Evolutionary conservation across 108 stramenopile genomes (phyloP).

Genomic region (Nitzschia inconspicua): DNA sequence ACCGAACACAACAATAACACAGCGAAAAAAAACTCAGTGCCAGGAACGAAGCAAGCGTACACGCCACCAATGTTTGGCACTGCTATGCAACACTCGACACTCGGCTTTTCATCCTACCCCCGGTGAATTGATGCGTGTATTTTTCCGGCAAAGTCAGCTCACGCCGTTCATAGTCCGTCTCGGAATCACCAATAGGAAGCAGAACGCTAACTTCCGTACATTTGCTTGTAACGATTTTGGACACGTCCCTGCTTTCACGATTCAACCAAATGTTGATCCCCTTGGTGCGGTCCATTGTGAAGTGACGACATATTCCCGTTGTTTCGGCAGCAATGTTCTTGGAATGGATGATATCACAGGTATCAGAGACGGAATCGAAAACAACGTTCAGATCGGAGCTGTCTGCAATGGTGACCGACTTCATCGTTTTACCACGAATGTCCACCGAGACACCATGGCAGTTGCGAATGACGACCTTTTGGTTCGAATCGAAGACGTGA

Average conservation of each 20-base stretch:
- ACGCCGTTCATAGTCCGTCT: slow-evolving; percentile 45
- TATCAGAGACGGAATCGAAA: slow-evolving; percentile 73
- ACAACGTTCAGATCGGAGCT: slow-evolving; percentile 73
- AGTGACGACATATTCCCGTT: slow-evolving; percentile 65
- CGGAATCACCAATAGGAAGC: slow-evolving; percentile 62
- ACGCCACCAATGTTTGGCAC: no score
- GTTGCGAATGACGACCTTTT: slow-evolving; percentile 25
- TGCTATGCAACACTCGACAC: no score
- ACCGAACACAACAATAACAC: no score
- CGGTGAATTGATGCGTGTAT: slow-evolving; percentile 64
- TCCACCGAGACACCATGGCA: slow-evolving; percentile 74
- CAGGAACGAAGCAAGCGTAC: no score
- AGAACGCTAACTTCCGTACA: slow-evolving; percentile 84
- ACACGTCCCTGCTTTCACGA: slow-evolving; percentile 46
- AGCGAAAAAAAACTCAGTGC: no score
- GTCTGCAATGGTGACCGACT: slow-evolving; percentile 71
- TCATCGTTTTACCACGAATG: slow-evolving; percentile 78
- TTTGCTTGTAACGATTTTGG: slow-evolving; percentile 77
- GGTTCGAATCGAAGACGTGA: slow-evolving; percentile 16
- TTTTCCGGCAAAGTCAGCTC: slow-evolving; percentile 91
- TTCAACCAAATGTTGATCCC: slow-evolving; percentile 75
- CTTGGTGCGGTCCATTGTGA: slow-evolving; percentile 91
- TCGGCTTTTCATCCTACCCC: slow-evolving; percentile 12
- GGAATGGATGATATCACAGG: slow-evolving; percentile 87
- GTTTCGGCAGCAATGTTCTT: slow-evolving; percentile 74